These are phyloP conservation scores for Eutrema salsugineum DNA, from an alignment of 441 rosid genomes.

Conservation along the genomic window DNA sequence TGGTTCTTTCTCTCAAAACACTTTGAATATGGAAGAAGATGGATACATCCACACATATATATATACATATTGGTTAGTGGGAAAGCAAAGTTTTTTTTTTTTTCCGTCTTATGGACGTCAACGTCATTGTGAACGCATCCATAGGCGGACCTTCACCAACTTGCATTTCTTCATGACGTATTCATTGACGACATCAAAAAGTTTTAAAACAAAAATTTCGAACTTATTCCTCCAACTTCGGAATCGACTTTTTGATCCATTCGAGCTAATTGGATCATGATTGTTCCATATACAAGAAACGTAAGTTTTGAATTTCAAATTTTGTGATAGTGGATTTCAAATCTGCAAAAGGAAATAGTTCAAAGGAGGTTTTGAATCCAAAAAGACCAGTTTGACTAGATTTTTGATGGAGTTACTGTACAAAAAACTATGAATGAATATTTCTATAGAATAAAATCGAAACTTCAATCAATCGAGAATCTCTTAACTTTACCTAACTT, in stretches of 20 bases:
- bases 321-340: too few relatives aligned
- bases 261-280: background rate
- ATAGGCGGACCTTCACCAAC: background rate
- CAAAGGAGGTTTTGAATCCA: slow-evolving; percentile 4
- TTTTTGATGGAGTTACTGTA: slow-evolving; percentile 23
- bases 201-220: background rate
- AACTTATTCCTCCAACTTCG: background rate
- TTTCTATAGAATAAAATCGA: slow-evolving; percentile 1
- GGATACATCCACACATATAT: background rate
- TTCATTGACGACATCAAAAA: slow-evolving; percentile 12
- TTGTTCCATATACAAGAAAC: too few relatives aligned
- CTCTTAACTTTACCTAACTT: slow-evolving; percentile 46
- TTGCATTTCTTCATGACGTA: slow-evolving; percentile 1
- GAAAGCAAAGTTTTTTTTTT: background rate
- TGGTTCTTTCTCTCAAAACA: background rate
- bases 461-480: background rate
- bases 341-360: slow-evolving; percentile 40
- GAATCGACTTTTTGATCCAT: background rate
- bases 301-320: too few relatives aligned
- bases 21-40: background rate
- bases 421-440: slow-evolving; percentile 57
- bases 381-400: background rate
- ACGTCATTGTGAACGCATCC: slow-evolving; percentile 21
- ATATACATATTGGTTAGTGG: slow-evolving; percentile 11
- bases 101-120: background rate